Evolutionary conservation across 2,329 filamentous ascomycete species (phyloP).

Genomic region (Penicillium oxalicum): DNA sequence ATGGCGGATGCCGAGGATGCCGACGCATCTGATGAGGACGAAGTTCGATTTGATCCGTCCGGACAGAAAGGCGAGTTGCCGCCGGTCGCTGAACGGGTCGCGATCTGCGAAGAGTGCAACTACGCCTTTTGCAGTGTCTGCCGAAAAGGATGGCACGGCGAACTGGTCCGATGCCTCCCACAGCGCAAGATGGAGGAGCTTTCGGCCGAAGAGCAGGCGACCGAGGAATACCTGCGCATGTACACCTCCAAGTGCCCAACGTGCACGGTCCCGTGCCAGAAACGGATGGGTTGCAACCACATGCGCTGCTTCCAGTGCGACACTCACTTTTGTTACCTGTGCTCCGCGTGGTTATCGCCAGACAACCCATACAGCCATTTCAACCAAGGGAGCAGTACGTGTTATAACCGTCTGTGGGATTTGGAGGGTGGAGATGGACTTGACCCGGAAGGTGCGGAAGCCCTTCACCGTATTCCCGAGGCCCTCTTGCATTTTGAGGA

Average conservation of each 20-base stretch:
- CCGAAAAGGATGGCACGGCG: constrained; percentile 84
- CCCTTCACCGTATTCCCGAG: constrained; percentile 35
- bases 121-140: constrained; percentile 83
- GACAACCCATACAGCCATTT: constrained; percentile 84
- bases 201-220: constrained; percentile 80
- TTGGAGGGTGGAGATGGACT: constrained; percentile 68
- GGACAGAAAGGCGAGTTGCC: constrained; percentile 39
- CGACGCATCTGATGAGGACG: constrained; percentile 47
- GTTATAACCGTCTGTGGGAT: constrained; percentile 86
- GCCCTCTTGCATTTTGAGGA: constrained; percentile 32
- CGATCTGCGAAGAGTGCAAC: constrained; percentile 80
- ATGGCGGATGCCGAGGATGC: constrained; percentile 51
- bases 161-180: constrained; percentile 66
- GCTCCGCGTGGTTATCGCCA: constrained; percentile 75
- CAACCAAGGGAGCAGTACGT: constrained; percentile 63
- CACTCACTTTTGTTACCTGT: constrained; percentile 93
- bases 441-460: constrained; percentile 39
- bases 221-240: constrained; percentile 71
- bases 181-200: constrained; percentile 58
- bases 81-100: constrained; percentile 59
- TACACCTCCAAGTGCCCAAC: constrained; percentile 87
- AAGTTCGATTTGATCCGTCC: constrained; percentile 41
- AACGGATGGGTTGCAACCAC: constrained; percentile 91
- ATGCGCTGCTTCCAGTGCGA: constrained; percentile 90
- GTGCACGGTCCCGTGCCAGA: constrained; percentile 77